Evolutionary conservation across 1,284 basidiomycete species (phyloP).

Genomic region (Leccinum fuscescens): DNA sequence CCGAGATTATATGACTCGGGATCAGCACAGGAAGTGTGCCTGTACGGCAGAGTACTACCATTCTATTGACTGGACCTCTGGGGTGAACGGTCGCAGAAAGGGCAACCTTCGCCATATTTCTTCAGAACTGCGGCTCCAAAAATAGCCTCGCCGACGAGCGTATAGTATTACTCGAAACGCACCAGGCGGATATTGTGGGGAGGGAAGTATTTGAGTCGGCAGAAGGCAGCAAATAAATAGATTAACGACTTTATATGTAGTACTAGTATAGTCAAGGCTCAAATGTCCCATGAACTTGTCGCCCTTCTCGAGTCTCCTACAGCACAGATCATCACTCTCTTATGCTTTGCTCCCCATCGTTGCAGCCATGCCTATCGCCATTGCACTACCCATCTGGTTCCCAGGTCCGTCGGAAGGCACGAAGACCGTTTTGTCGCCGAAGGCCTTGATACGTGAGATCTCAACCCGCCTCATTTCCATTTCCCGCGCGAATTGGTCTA

Average conservation of each 20-base stretch:
- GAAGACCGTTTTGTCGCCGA: slow-evolving; percentile 68
- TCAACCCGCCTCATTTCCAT: slow-evolving; percentile 71
- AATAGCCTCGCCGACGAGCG: not conserved
- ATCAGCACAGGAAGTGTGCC: not conserved
- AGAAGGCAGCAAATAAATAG: not conserved
- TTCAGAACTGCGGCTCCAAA: not conserved
- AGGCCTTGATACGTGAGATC: slow-evolving; percentile 60
- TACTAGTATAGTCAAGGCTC: not conserved
- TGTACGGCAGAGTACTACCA: slow-evolving; percentile 9
- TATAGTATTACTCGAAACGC: not conserved
- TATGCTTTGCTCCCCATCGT: slow-evolving; percentile 50
- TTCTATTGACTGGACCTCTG: not conserved
- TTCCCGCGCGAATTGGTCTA: slow-evolving; percentile 68
- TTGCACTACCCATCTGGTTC: slow-evolving; percentile 53
- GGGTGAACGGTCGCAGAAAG: not conserved
- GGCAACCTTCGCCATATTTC: not conserved
- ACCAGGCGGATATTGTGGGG: not conserved
- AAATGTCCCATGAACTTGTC: not conserved
- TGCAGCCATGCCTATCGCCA: slow-evolving; percentile 66
- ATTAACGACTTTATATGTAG: not conserved
- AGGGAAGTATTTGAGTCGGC: not conserved
- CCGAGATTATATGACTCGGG: not conserved
- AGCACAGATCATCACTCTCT: slow-evolving; percentile 8
- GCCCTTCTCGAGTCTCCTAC: not conserved
- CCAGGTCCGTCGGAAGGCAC: slow-evolving; percentile 61